Evolutionary conservation across 768 basidiomycete genomes (phyloP).

Genomic region (Crassisporium funariophilum): DNA sequence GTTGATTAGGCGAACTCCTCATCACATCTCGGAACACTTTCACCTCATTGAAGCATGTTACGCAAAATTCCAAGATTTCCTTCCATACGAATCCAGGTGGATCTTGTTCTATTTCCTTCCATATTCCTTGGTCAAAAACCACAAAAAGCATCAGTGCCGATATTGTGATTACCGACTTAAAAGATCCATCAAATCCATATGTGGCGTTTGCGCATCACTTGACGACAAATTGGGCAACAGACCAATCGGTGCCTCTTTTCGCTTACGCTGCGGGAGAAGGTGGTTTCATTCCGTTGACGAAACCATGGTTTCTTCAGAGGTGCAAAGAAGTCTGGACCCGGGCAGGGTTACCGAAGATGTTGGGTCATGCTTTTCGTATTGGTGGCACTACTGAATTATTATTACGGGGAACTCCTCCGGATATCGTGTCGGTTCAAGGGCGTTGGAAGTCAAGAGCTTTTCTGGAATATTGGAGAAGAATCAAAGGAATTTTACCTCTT

Average conservation of each 20-base stretch:
- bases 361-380: conserved; percentile 30
- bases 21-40: conserved; percentile 5
- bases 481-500: conserved; percentile 23
- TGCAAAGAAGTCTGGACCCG: conserved; percentile 13
- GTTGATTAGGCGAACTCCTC: conserved; percentile 28
- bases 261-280: background rate
- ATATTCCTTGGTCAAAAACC: conserved; percentile 40
- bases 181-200: conserved; percentile 11
- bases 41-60: conserved; percentile 18
- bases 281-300: conserved; percentile 6
- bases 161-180: conserved; percentile 20
- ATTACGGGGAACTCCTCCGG: conserved; percentile 26
- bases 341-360: conserved; percentile 2
- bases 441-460: conserved; percentile 36
- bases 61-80: background rate
- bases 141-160: conserved; percentile 25
- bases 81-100: conserved; percentile 3
- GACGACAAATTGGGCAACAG: conserved; percentile 12
- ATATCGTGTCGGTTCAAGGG: conserved; percentile 33
- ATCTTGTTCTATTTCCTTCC: conserved; percentile 15
- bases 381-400: conserved; percentile 31
- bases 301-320: conserved; percentile 6
- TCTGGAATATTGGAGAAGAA: conserved; percentile 28
- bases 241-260: conserved; percentile 17
- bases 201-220: conserved; percentile 28